These are phyloP conservation scores for Logfia minima DNA, from an alignment of 129 eudicot species.

Conservation along the genomic window DNA sequence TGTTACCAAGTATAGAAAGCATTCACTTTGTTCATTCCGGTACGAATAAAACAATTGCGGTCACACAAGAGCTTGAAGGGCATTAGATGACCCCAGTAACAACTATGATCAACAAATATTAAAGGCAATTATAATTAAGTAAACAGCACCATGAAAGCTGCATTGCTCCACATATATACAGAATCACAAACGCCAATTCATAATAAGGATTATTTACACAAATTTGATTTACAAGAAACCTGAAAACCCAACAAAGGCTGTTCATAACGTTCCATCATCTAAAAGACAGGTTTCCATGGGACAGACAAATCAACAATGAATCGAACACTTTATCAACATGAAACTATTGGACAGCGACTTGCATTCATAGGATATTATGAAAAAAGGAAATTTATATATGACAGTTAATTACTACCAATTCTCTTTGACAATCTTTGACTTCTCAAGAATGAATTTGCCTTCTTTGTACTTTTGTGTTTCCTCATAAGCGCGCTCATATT, in stretches of 20 bases:
- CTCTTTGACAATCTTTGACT: slow-evolving; percentile 76
- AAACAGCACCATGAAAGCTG: background rate
- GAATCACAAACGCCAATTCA: slow-evolving; percentile 3
- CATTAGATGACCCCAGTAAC: background rate
- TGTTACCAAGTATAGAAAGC: background rate
- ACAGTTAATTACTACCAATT: slow-evolving; percentile 56
- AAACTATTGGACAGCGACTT: slow-evolving; percentile 28
- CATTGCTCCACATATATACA: background rate
- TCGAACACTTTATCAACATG: slow-evolving; percentile 22
- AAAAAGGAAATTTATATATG: slow-evolving; percentile 13
- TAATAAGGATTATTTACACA: slow-evolving; percentile 21
- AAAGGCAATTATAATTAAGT: background rate
- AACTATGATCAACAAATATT: background rate
- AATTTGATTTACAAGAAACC: slow-evolving; percentile 31
- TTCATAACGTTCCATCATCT: slow-evolving; percentile 23
- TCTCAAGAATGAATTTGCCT: slow-evolving; percentile 86
- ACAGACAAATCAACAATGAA: slow-evolving; percentile 26
- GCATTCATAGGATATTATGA: slow-evolving; percentile 5
- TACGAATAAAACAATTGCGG: background rate
- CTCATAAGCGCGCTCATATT: slow-evolving; percentile 74
- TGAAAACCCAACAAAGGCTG: slow-evolving; percentile 25
- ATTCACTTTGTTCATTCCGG: background rate
- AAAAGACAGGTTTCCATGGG: slow-evolving; percentile 23
- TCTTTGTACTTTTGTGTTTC: slow-evolving; percentile 84
- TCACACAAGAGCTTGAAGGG: background rate